Conservation (phyloP, 2,329 filamentous ascomycete genomes). For the Clonostachys chloroleuca region DNA sequence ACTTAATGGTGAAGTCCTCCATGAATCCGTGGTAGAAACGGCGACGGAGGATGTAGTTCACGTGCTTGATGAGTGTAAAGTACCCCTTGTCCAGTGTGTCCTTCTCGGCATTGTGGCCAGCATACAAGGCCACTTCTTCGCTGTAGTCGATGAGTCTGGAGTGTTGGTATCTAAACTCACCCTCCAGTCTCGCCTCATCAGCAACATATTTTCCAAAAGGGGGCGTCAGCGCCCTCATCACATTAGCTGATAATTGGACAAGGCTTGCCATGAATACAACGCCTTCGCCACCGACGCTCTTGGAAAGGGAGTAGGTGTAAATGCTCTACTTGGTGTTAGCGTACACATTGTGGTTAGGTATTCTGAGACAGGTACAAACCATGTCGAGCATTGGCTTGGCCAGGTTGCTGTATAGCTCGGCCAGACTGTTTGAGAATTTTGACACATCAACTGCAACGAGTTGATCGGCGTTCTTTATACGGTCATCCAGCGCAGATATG, state of each 20-base stretch:
- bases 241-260: constrained; percentile 85
- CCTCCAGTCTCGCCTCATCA: constrained; percentile 89
- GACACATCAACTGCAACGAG: constrained; percentile 95
- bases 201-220: constrained; percentile 98
- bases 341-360: not conserved
- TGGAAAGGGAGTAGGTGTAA: constrained; percentile 90
- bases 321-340: constrained; percentile 53
- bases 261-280: constrained; percentile 93
- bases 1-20: constrained; percentile 99
- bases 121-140: constrained; percentile 90
- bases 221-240: constrained; percentile 92
- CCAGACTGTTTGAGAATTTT: constrained; percentile 91
- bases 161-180: constrained; percentile 95
- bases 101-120: constrained; percentile 90
- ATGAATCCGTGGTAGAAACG: constrained; percentile 98
- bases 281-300: constrained; percentile 93
- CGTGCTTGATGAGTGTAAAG: constrained; percentile 98
- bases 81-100: constrained; percentile 97
- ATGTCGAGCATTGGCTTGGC: constrained; percentile 95
- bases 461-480: constrained; percentile 98
- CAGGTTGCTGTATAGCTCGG: constrained; percentile 92
- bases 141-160: constrained; percentile 92
- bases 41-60: constrained; percentile 87
- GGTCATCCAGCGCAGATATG: constrained; percentile 88
- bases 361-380: constrained; percentile 34